Conservation (phyloP, 257 asterid species). For the Mitragyna speciosa region DNA sequence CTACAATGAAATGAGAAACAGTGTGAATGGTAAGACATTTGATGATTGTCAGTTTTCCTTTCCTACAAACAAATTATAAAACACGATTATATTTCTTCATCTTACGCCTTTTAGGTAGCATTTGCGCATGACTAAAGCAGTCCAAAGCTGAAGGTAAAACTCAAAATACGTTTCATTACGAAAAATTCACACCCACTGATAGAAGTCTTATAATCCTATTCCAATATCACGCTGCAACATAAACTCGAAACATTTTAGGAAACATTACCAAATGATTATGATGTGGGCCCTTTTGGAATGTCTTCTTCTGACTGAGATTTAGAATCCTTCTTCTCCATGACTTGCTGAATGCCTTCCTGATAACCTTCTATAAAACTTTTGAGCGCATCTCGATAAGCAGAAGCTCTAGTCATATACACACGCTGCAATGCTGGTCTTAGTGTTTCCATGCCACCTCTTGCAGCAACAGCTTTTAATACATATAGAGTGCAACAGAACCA, state of each 20-base stretch:
- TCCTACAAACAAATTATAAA: not conserved
- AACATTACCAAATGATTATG: not conserved
- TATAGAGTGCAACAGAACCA: slow-evolving; percentile 1
- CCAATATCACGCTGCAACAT: not conserved
- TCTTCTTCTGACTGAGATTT: slow-evolving; percentile 36
- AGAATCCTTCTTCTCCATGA: slow-evolving; percentile 62
- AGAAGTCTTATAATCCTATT: not conserved
- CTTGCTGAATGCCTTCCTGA: slow-evolving; percentile 85
- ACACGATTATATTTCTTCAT: not conserved
- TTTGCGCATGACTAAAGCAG: not conserved
- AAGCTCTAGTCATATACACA: slow-evolving; percentile 89
- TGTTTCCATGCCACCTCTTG: slow-evolving; percentile 90
- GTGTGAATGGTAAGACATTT: not conserved
- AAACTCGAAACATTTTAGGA: not conserved
- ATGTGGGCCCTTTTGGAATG: slow-evolving; percentile 33
- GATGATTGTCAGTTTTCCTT: not conserved
- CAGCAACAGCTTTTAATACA: slow-evolving; percentile 65
- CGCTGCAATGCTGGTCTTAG: slow-evolving; percentile 84
- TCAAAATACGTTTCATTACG: not conserved
- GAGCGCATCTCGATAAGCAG: slow-evolving; percentile 86
- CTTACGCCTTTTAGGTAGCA: not conserved
- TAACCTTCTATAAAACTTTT: slow-evolving; percentile 86
- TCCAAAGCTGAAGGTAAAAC: not conserved
- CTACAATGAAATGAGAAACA: not conserved
- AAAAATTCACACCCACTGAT: not conserved